A percentile compares a stretch with the other conserved stretches of the same genome.
Evolutionary conservation across 192 early-diverging fungal species (phyloP).

Genomic region (Backusella macrospora): DNA sequence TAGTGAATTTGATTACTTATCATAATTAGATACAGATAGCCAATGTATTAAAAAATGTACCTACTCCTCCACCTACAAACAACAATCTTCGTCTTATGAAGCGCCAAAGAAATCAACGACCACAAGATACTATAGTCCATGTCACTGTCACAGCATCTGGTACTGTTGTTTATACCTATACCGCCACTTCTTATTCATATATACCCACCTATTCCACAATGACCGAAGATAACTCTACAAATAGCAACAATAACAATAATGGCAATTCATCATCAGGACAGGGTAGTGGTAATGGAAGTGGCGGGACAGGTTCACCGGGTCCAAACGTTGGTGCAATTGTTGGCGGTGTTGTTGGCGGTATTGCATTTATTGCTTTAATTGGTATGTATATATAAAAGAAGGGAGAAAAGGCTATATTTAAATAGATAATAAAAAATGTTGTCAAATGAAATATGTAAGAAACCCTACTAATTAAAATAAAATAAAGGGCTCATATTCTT

Average conservation of each 20-base stretch:
- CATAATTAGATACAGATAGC: too few relatives aligned
- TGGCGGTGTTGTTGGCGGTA: conserved; percentile 11
- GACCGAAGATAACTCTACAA: not conserved
- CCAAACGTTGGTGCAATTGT: conserved; percentile 8
- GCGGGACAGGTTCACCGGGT: not conserved
- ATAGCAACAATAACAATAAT: not conserved
- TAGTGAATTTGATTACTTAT: too few relatives aligned
- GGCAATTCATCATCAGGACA: not conserved
- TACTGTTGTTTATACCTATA: conserved; percentile 16
- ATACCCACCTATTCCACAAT: conserved; percentile 17
- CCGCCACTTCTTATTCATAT: conserved; percentile 9
- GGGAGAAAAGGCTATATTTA: not conserved
- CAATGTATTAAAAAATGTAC: not conserved
- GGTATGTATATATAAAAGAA: conserved; percentile 1
- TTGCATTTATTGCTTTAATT: conserved; percentile 20
- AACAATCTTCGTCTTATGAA: not conserved
- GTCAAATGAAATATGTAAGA: not conserved
- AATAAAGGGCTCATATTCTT: not conserved
- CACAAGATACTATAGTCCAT: not conserved
- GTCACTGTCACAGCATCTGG: conserved; percentile 17
- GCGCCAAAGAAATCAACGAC: conserved; percentile 5
- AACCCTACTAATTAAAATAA: not conserved
- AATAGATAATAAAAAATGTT: not conserved
- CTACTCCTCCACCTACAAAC: not conserved
- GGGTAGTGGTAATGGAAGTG: too few relatives aligned